Evolutionary conservation across 768 basidiomycete genomes (phyloP).

Genomic region (Terana coerulea): DNA sequence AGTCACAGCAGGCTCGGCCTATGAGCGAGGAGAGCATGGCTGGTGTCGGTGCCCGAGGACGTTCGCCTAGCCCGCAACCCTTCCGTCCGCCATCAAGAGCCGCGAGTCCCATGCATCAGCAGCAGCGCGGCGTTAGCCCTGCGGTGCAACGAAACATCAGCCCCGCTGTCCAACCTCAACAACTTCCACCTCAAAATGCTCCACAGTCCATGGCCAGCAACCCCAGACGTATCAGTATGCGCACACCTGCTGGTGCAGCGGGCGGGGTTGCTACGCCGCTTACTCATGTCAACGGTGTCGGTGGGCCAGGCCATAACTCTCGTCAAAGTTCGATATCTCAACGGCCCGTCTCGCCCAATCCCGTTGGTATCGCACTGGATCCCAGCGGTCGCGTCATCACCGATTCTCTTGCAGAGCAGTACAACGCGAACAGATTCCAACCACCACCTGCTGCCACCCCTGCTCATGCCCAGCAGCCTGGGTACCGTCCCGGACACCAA

Average conservation of each 20-base stretch:
- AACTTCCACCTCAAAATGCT: neutral
- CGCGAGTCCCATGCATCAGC: slow-evolving; percentile 40
- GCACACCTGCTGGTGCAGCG: slow-evolving; percentile 12
- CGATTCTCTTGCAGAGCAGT: slow-evolving; percentile 68
- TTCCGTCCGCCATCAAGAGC: slow-evolving; percentile 38
- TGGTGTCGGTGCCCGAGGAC: slow-evolving; percentile 77
- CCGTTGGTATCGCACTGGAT: slow-evolving; percentile 81
- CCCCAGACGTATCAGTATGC: slow-evolving; percentile 11
- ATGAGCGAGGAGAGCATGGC: slow-evolving; percentile 66
- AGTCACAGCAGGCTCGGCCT: slow-evolving; percentile 52
- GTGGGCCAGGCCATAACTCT: slow-evolving; percentile 34
- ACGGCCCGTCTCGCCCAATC: slow-evolving; percentile 64
- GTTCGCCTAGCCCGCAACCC: slow-evolving; percentile 60
- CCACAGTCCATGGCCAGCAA: neutral
- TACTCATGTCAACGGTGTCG: slow-evolving; percentile 15
- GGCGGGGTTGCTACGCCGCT: slow-evolving; percentile 6
- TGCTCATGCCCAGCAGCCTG: slow-evolving; percentile 17
- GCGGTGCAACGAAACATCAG: slow-evolving; percentile 18
- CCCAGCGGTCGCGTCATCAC: slow-evolving; percentile 75
- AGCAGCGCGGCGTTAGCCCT: slow-evolving; percentile 17
- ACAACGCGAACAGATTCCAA: slow-evolving; percentile 28
- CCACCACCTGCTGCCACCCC: slow-evolving; percentile 26
- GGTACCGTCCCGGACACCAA: slow-evolving; percentile 11
- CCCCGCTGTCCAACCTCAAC: slow-evolving; percentile 14
- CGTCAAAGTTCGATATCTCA: slow-evolving; percentile 24